A percentile compares a stretch with the other conserved stretches of the same genome.
Conservation (phyloP, 164 flowering plant species). For the Saururus chinensis region DNA sequence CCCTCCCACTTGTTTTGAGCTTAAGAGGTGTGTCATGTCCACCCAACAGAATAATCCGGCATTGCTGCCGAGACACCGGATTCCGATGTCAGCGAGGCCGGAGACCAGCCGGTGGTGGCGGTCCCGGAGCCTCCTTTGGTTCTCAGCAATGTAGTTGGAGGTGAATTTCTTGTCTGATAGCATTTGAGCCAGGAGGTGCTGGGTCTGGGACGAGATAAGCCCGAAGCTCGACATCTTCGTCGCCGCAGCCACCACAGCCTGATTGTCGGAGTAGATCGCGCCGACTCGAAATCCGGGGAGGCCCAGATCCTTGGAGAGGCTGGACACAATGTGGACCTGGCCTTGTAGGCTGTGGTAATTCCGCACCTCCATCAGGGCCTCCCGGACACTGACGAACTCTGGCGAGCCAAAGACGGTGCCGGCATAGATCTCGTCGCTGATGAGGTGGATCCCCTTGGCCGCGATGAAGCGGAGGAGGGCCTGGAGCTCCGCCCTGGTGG, state of each 20-base stretch:
- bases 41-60: conserved; percentile 90
- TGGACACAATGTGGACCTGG: conserved; percentile 25
- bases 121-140: conserved; percentile 13
- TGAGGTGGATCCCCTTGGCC: conserved; percentile 18
- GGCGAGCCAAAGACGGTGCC: conserved; percentile 27
- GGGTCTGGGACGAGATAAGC: conserved; percentile 32
- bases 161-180: conserved; percentile 23
- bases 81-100: conserved; percentile 18
- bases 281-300: conserved; percentile 36
- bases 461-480: conserved; percentile 19
- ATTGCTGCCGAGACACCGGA: conserved; percentile 26
- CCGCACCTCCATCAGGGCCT: conserved; percentile 11
- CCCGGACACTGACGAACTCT: conserved; percentile 18
- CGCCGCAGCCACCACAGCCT: conserved; percentile 21
- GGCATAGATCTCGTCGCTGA: conserved; percentile 33
- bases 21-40: conserved; percentile 63
- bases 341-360: conserved; percentile 1
- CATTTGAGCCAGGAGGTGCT: conserved; percentile 21
- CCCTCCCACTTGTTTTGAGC: conserved; percentile 37
- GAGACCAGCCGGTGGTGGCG: conserved; percentile 20
- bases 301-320: conserved; percentile 37
- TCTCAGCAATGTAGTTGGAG: conserved; percentile 12
- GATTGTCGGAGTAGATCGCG: conserved; percentile 25
- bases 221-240: conserved; percentile 48
- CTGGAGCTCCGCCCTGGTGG: conserved; percentile 17